Conservation (phyloP, 441 rosid genomes). For the Syzygium malaccense region DNA sequence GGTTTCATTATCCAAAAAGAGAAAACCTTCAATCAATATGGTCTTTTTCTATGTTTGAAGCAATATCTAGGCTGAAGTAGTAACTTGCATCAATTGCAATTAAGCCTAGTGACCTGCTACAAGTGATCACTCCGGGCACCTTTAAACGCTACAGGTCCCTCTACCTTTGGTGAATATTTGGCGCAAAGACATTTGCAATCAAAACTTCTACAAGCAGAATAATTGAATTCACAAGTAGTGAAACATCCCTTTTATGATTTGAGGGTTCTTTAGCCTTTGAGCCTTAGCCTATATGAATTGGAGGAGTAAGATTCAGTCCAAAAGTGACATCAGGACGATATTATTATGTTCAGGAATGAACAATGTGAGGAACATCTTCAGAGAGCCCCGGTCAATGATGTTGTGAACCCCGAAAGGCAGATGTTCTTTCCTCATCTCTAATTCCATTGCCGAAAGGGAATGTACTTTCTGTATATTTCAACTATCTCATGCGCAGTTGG, state of each 20-base stretch:
- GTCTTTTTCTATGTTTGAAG: background rate
- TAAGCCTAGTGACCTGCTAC: background rate
- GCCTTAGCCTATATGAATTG: background rate
- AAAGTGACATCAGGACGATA: background rate
- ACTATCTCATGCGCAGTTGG: background rate
- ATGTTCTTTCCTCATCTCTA: background rate
- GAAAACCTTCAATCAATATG: background rate
- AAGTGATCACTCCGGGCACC: background rate
- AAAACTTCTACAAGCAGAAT: background rate
- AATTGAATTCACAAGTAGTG: background rate
- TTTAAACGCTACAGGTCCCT: background rate
- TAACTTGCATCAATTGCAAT: background rate
- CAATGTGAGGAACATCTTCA: background rate
- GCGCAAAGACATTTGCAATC: background rate
- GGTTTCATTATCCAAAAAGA: background rate
- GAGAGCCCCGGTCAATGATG: background rate
- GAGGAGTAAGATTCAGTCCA: background rate
- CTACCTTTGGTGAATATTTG: background rate
- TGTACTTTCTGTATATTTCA: background rate
- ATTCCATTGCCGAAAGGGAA: background rate
- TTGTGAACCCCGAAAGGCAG: background rate
- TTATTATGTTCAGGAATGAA: background rate
- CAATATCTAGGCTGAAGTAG: background rate
- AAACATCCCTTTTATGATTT: background rate
- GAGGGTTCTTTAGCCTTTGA: background rate